phyloP scores from a whole-genome alignment of 1,139 yeast genomes.

The Geotrichum aggregatum region DNA sequence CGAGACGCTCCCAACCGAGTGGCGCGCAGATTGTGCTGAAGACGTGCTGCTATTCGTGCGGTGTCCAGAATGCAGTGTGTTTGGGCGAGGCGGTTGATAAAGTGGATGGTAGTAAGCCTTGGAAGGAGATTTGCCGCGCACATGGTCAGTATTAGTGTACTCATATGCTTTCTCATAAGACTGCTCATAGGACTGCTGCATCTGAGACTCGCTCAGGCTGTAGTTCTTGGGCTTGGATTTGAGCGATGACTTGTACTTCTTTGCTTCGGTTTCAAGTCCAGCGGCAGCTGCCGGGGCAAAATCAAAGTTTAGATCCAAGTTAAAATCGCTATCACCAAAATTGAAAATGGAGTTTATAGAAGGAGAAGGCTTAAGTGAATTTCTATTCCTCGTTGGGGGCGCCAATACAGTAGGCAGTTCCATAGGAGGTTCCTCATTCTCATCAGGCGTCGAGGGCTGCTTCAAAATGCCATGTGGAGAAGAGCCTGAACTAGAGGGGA shows the following conservation, averaged over 20 bases:
- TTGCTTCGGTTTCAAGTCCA: constrained; percentile 11
- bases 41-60: constrained; percentile 20
- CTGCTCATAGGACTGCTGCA: constrained; percentile 1
- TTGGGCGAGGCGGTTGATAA: constrained; percentile 26
- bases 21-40: background rate
- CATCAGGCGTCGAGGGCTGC: constrained; percentile 9
- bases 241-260: constrained; percentile 14
- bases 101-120: constrained; percentile 24
- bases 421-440: background rate
- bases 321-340: constrained; percentile 13
- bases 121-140: background rate
- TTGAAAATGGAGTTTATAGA: background rate
- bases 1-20: constrained; percentile 43
- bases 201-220: background rate
- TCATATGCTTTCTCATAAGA: background rate
- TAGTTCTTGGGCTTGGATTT: constrained; percentile 18
- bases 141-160: background rate
- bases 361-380: background rate
- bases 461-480: constrained; percentile 32
- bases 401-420: background rate
- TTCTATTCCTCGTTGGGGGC: background rate
- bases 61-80: constrained; percentile 16
- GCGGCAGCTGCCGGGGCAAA: constrained; percentile 16
- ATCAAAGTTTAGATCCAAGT: constrained; percentile 17
- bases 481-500: constrained; percentile 13